Evolutionary conservation across 1,139 yeast species (phyloP), one percentile per base, ranked within the genome.

Genomic region (Suhomyces chickasaworum): DNA sequence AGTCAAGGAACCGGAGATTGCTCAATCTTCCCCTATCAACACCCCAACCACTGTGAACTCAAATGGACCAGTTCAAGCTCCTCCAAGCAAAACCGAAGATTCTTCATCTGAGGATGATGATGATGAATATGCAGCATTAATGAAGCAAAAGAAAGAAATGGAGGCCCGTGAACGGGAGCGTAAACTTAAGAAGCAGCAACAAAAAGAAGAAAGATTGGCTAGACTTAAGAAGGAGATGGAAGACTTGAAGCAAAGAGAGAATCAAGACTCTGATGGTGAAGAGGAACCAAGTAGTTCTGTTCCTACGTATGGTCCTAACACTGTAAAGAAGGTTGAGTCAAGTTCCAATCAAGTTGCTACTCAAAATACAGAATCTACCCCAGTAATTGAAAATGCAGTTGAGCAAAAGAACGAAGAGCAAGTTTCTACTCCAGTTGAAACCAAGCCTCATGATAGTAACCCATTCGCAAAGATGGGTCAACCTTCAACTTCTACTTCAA

Each of bases 141-240:
- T 78, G 56, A 69, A 68, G 50, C 78, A 76, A 48, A 78, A 77
- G 58, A 66, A 71, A 35, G 78, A 72, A 49, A 60, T 77, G 67
- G 83, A 80, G 55, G 71, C 70, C 4, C 69, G 71, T 41, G 81
- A 77, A 46, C 59, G 59, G 35, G 81, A 78, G 52, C 70, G 78
- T 51, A 78, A 74, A 49, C 66, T 68, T 49, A 75, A 68, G 61
- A 78, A 69, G 55, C 74, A 73, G 53, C 71, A 70, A 42, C 81
- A 76, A 25, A 80, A 79, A 55, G 88, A 82, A 51, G 84, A 77
- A 33, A 72, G 84, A 42, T 65, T 83, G 52, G 88, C 86, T 1
- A 77, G 75, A 47, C 67, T 84, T 49, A 77, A 73, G 57, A 80
- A 75, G 51, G 86, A 88, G 65, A 80, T 83, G 84, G 84, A 81